phyloP scores from a whole-genome alignment of 345 rosid genomes.

The Aquilaria malaccensis region DNA sequence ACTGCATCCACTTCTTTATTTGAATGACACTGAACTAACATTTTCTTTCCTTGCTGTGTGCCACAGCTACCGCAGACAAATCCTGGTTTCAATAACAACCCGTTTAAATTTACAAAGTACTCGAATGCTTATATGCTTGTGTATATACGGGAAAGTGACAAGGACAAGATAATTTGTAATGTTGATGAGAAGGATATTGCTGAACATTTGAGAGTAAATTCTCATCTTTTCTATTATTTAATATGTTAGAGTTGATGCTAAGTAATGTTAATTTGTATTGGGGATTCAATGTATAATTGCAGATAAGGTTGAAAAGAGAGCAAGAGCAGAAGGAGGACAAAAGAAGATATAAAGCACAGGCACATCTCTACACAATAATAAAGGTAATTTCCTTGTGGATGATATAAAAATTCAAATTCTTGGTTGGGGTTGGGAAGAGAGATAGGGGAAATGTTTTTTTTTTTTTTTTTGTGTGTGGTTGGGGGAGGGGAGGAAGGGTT shows the following conservation, averaged over 20 bases:
- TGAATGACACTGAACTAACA: conserved; percentile 2
- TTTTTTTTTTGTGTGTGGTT: too few species aligned
- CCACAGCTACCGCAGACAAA: conserved; percentile 53
- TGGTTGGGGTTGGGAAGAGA: too few species aligned
- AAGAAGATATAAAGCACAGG: conserved; percentile 51
- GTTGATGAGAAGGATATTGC: conserved; percentile 69
- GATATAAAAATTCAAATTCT: not conserved
- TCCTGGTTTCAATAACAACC: conserved; percentile 57
- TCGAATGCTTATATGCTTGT: conserved; percentile 75
- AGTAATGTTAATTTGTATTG: not conserved
- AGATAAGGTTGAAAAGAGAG: conserved; percentile 60
- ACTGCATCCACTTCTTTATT: not conserved
- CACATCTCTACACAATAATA: conserved; percentile 54
- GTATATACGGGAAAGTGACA: conserved; percentile 60
- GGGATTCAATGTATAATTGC: conserved; percentile 8
- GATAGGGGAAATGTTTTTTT: too few species aligned
- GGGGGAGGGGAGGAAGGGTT: too few species aligned
- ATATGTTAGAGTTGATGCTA: not conserved
- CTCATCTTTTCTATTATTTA: not conserved
- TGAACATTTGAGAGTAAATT: conserved; percentile 52
- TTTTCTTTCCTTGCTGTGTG: not conserved
- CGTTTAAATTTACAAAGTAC: conserved; percentile 56
- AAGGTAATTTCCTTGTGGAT: conserved; percentile 25
- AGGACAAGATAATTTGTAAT: conserved; percentile 57
- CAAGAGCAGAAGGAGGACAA: conserved; percentile 57